Evolutionary conservation across 1,284 basidiomycete species (phyloP).

Genomic region (Boletus calvinii): DNA sequence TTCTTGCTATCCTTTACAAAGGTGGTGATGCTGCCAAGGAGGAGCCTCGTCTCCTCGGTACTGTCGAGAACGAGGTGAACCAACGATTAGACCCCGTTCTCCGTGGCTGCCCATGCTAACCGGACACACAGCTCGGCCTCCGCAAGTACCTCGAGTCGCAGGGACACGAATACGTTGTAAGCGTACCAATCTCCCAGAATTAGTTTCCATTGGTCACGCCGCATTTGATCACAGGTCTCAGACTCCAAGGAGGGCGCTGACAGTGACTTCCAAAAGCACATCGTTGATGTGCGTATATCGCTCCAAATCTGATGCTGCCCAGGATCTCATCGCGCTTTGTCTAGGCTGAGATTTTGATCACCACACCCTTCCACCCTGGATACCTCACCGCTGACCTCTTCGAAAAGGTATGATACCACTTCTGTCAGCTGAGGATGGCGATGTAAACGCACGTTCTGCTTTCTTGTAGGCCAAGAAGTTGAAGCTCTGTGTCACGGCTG

Average conservation of each 20-base stretch:
- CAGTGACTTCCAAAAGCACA: slow-evolving; percentile 86
- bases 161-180: slow-evolving; percentile 76
- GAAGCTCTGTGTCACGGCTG: slow-evolving; percentile 91
- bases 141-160: slow-evolving; percentile 68
- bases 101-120: slow-evolving; percentile 8
- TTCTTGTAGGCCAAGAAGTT: slow-evolving; percentile 77
- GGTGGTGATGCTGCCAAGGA: slow-evolving; percentile 72
- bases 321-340: slow-evolving; percentile 9
- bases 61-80: slow-evolving; percentile 80
- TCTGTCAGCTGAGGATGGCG: not conserved
- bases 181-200: slow-evolving; percentile 21
- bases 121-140: slow-evolving; percentile 60
- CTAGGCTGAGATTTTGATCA: slow-evolving; percentile 76
- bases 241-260: slow-evolving; percentile 87
- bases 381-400: slow-evolving; percentile 85
- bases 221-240: slow-evolving; percentile 55
- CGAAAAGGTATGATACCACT: slow-evolving; percentile 46
- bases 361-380: slow-evolving; percentile 91
- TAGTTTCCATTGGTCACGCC: not conserved
- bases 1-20: slow-evolving; percentile 81
- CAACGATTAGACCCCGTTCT: slow-evolving; percentile 1
- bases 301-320: not conserved
- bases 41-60: slow-evolving; percentile 86
- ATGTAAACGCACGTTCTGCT: slow-evolving; percentile 3
- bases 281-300: slow-evolving; percentile 65